Evolutionary conservation across 179 eudicot genomes (phyloP).

Genomic region (Camellia oleifera): DNA sequence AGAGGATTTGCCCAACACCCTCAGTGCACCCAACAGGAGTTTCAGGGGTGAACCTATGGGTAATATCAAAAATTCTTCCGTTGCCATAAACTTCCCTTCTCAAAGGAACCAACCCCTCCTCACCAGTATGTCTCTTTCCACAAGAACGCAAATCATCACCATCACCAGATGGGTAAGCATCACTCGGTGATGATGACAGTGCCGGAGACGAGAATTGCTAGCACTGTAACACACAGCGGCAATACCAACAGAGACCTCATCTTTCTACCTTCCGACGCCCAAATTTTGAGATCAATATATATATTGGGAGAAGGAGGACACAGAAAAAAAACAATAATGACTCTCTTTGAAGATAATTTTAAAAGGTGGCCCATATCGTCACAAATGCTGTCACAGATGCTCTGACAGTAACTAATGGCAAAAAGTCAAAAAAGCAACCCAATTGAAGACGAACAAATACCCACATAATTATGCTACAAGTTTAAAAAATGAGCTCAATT

Average conservation of each 20-base stretch:
- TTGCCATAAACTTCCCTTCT: slow-evolving; percentile 36
- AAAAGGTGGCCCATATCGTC: background rate
- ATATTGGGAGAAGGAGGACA: background rate
- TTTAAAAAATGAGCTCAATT: background rate
- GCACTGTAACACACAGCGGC: slow-evolving; percentile 14
- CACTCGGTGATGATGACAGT: slow-evolving; percentile 6
- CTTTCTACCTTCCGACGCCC: background rate
- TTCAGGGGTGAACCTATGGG: slow-evolving; percentile 35
- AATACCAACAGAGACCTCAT: slow-evolving; percentile 26
- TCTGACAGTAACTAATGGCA: background rate
- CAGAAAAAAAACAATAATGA: no score
- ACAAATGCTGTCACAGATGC: background rate
- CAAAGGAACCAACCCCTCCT: slow-evolving; percentile 22
- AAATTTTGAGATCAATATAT: background rate
- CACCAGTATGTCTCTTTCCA: slow-evolving; percentile 12
- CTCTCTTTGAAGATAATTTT: background rate
- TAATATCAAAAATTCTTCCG: slow-evolving; percentile 41
- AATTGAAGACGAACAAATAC: background rate
- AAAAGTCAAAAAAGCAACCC: background rate
- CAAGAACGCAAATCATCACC: slow-evolving; percentile 30
- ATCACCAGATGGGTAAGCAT: slow-evolving; percentile 32
- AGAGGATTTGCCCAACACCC: slow-evolving; percentile 34
- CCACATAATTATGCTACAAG: background rate
- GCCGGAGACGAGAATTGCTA: slow-evolving; percentile 12
- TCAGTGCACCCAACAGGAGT: slow-evolving; percentile 12